A percentile compares a stretch with the other conserved stretches of the same genome.
These are phyloP conservation scores for Lineolata rhizophorae DNA, from an alignment of 495 filamentous ascomycete genomes.

Conservation along the genomic window DNA sequence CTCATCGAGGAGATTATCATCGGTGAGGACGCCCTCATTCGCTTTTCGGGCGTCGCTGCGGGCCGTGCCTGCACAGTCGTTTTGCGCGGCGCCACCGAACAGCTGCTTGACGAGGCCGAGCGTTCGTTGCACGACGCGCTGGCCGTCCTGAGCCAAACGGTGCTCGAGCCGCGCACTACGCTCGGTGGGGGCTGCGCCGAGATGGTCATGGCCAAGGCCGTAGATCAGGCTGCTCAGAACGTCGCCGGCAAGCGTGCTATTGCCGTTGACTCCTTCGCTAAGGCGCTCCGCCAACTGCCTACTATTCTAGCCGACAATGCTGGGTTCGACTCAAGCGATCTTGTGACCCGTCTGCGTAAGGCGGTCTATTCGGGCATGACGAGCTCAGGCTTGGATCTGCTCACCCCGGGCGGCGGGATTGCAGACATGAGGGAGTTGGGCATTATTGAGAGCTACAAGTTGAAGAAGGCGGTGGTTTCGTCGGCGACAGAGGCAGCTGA, in stretches of 20 bases:
- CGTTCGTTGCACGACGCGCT: slow-evolving; percentile 89
- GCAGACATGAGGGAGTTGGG: slow-evolving; percentile 91
- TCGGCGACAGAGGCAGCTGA: slow-evolving; percentile 93
- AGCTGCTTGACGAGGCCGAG: slow-evolving; percentile 91
- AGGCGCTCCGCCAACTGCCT: slow-evolving; percentile 74
- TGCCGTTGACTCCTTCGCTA: slow-evolving; percentile 75
- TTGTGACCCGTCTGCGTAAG: slow-evolving; percentile 77
- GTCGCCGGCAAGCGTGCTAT: slow-evolving; percentile 92
- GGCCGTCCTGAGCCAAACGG: slow-evolving; percentile 90
- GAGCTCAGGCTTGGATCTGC: slow-evolving; percentile 72
- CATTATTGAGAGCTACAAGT: slow-evolving; percentile 96
- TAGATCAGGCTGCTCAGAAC: slow-evolving; percentile 82
- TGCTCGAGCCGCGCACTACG: slow-evolving; percentile 81
- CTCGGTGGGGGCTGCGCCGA: slow-evolving; percentile 91
- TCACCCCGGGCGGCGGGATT: slow-evolving; percentile 79
- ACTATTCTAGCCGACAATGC: slow-evolving; percentile 97
- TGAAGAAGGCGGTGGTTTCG: slow-evolving; percentile 89
- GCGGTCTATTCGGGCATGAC: slow-evolving; percentile 87
- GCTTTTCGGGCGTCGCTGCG: slow-evolving; percentile 87
- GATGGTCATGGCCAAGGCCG: slow-evolving; percentile 97
- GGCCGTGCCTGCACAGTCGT: slow-evolving; percentile 94
- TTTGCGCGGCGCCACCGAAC: slow-evolving; percentile 85
- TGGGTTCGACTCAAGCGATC: slow-evolving; percentile 80
- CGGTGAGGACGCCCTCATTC: slow-evolving; percentile 90
- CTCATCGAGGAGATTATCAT: slow-evolving; percentile 96